phyloP scores from a whole-genome alignment of 371 early-diverging fungal genomes.

The Capillidium rhysosporum region DNA sequence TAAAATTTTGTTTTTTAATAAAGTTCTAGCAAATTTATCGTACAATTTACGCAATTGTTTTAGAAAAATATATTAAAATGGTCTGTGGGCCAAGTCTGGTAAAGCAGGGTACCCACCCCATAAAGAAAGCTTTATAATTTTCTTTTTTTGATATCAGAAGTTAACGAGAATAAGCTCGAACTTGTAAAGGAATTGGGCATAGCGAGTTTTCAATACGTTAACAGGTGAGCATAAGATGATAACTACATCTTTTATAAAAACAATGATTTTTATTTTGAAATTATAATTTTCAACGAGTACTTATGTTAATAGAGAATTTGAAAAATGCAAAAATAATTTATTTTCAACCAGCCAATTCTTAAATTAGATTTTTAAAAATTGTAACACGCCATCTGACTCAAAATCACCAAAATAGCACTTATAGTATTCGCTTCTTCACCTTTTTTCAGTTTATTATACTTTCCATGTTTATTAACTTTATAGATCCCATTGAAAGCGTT shows the following conservation, averaged over 20 bases:
- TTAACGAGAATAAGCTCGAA: too few relatives aligned
- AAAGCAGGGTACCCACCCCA: slow-evolving; percentile 75
- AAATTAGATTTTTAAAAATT: slow-evolving; percentile 44
- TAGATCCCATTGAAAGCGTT: slow-evolving; percentile 54
- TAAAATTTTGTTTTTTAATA: too few relatives aligned
- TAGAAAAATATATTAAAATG: slow-evolving; percentile 60
- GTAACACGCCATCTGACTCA: slow-evolving; percentile 50
- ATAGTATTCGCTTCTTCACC: slow-evolving; percentile 55
- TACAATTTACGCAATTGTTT: slow-evolving; percentile 35
- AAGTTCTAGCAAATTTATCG: not conserved
- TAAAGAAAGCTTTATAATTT: slow-evolving; percentile 54
- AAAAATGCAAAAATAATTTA: slow-evolving; percentile 44
- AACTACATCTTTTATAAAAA: slow-evolving; percentile 50
- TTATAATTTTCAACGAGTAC: slow-evolving; percentile 6
- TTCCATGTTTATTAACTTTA: slow-evolving; percentile 44
- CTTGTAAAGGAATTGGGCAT: slow-evolving; percentile 22
- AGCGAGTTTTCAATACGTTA: slow-evolving; percentile 81
- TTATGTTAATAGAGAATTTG: slow-evolving; percentile 50
- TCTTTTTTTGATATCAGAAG: slow-evolving; percentile 19
- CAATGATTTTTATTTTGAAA: slow-evolving; percentile 1
- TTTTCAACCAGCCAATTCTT: slow-evolving; percentile 35
- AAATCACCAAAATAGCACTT: slow-evolving; percentile 61
- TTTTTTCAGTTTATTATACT: slow-evolving; percentile 31
- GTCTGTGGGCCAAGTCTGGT: slow-evolving; percentile 70
- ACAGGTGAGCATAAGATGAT: slow-evolving; percentile 70